Conservation (phyloP, 1,284 basidiomycete species). For the Blastosporella zonata region DNA sequence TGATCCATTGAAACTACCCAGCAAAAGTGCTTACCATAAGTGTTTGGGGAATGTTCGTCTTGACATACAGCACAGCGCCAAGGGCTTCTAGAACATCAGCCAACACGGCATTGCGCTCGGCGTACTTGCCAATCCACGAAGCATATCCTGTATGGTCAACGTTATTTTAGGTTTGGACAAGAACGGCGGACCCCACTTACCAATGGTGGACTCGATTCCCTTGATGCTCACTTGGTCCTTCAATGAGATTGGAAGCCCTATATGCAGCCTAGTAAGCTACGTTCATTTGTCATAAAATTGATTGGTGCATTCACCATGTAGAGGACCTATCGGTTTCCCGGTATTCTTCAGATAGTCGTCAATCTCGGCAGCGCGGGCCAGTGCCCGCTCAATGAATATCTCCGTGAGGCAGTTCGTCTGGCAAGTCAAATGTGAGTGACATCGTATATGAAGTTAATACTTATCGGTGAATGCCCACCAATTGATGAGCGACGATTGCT, state of each 20-base stretch:
- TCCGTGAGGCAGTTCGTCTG: slow-evolving; percentile 72
- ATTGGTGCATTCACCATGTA: slow-evolving; percentile 37
- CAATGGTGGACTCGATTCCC: slow-evolving; percentile 57
- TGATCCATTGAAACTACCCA: not conserved
- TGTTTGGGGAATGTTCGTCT: slow-evolving; percentile 71
- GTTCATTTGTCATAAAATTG: no score
- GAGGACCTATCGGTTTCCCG: slow-evolving; percentile 49
- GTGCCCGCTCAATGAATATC: slow-evolving; percentile 60
- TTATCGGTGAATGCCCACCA: slow-evolving; percentile 47
- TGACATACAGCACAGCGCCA: slow-evolving; percentile 64
- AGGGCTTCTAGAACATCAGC: slow-evolving; percentile 52
- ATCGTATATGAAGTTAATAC: not conserved
- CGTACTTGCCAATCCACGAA: slow-evolving; percentile 56
- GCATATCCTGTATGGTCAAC: slow-evolving; percentile 54
- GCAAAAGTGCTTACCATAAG: slow-evolving; percentile 41
- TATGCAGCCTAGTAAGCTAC: not conserved
- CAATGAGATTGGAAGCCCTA: slow-evolving; percentile 58
- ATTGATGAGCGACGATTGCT: slow-evolving; percentile 77
- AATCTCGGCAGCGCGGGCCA: slow-evolving; percentile 53
- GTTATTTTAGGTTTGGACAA: not conserved
- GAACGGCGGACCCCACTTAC: slow-evolving; percentile 23
- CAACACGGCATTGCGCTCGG: slow-evolving; percentile 48
- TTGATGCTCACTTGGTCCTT: slow-evolving; percentile 63
- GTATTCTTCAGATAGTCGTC: slow-evolving; percentile 52
- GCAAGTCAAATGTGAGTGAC: not conserved